phyloP scores from a whole-genome alignment of 1,139 yeast genomes.

The Magnusiomyces sp. region DNA sequence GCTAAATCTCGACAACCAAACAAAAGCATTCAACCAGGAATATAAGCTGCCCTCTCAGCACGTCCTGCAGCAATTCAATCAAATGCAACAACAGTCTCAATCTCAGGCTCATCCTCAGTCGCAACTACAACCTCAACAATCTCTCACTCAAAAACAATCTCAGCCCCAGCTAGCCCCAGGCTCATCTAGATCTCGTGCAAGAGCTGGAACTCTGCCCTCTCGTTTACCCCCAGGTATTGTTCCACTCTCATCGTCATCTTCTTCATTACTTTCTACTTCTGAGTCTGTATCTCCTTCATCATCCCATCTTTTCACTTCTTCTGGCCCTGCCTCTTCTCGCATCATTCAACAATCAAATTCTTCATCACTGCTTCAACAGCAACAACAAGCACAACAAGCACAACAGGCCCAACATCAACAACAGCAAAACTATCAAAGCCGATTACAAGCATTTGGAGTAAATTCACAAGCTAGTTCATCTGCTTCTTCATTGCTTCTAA shows the following conservation, averaged over 20 bases:
- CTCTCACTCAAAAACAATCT: constrained; percentile 6
- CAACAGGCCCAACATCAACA: constrained; percentile 12
- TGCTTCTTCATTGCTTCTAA: constrained; percentile 12
- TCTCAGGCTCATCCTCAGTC: constrained; percentile 10
- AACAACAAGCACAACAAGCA: background rate
- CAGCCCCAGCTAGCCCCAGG: constrained; percentile 4
- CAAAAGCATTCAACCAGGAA: no score
- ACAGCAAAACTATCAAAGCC: constrained; percentile 7
- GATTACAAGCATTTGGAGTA: constrained; percentile 5
- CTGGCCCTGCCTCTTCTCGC: background rate
- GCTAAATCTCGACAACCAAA: no score
- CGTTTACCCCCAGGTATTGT: constrained; percentile 29
- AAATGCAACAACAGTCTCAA: constrained; percentile 6
- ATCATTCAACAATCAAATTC: background rate
- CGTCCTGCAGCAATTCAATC: constrained; percentile 3
- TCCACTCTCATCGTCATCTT: constrained; percentile 22
- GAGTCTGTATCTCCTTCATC: constrained; percentile 15
- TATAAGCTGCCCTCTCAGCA: constrained; percentile 3
- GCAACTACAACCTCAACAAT: constrained; percentile 10
- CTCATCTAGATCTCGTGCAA: constrained; percentile 28
- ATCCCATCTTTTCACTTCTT: constrained; percentile 10
- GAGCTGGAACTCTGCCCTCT: constrained; percentile 41
- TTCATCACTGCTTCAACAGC: constrained; percentile 3
- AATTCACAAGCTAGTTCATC: constrained; percentile 15
- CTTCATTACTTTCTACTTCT: constrained; percentile 28